Conservation (phyloP, 2,329 filamentous ascomycete species). For the Gyromitra esculenta region DNA sequence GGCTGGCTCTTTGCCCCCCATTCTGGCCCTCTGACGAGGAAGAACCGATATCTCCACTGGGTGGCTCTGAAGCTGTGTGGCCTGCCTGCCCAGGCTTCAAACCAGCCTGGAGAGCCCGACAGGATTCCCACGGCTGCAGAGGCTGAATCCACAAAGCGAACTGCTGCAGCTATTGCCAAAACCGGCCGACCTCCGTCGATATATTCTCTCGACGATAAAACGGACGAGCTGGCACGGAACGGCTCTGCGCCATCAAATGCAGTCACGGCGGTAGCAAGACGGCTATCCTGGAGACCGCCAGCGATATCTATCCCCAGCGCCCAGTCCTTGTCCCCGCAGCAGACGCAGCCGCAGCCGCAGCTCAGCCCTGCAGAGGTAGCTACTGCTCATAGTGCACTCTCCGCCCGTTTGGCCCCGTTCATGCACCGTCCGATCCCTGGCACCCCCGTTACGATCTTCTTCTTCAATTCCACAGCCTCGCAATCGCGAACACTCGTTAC, state of each 20-base stretch:
- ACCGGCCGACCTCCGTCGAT: conserved; percentile 60
- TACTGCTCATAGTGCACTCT: conserved; percentile 83
- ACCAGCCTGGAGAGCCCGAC: conserved; percentile 59
- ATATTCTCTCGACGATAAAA: conserved; percentile 37
- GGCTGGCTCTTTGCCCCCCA: conserved; percentile 95
- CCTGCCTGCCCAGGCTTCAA: conserved; percentile 72
- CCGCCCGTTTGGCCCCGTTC: conserved; percentile 88
- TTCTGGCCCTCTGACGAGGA: conserved; percentile 78
- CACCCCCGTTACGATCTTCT: conserved; percentile 87
- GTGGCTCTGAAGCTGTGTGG: conserved; percentile 88
- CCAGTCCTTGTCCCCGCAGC: conserved; percentile 1
- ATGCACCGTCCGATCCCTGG: conserved; percentile 82
- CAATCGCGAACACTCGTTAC: conserved; percentile 86
- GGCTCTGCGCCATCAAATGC: conserved; percentile 43
- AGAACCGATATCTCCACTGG: conserved; percentile 85
- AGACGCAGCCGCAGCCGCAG: conserved; percentile 6
- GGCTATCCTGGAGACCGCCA: conserved; percentile 38
- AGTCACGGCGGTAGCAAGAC: conserved; percentile 44
- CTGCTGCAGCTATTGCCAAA: conserved; percentile 59
- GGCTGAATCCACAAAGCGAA: background rate
- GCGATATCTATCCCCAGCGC: background rate
- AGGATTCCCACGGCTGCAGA: conserved; percentile 54
- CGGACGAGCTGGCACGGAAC: conserved; percentile 43
- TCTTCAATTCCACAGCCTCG: conserved; percentile 86
- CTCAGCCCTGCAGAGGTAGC: conserved; percentile 80